Evolutionary conservation across 73 alveolate species (phyloP), one percentile per base, ranked within the genome.

Genomic region (Stentor roeselii): DNA sequence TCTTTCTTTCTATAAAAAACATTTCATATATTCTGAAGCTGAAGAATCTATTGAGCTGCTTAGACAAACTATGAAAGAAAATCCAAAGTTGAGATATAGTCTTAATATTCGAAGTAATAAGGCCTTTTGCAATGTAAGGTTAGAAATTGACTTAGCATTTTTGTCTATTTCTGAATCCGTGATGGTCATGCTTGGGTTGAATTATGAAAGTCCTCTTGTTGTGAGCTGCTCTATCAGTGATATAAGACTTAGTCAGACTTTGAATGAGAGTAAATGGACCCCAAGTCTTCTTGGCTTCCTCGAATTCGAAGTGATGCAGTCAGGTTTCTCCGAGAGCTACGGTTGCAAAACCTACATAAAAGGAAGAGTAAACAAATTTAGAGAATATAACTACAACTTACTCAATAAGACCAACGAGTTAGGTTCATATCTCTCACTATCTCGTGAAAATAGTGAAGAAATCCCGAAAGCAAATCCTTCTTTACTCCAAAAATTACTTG

Each of bases 81-180:
- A 31, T 31, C 74, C 74, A 58, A 31, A 58, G 35, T 31, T 58
- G 35, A n/a, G 74, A n/a, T 31, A 58, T 31, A 21, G 35, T 31
- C 27, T n/a, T 2, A 58, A 58, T 21, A 58, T 58, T 31, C 15
- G 35, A 1, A 58, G 27, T 31, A 58, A 58, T 58, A 1, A n/a
- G 2, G 74, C 27, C 74, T 58, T 58, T 21, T 21, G 74, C 74
- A 58, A 58, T 58, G 60, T 90, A 30, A 59, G 90, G 40, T 37
- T 87, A n/a, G 91, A 84, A 37, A 83, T 90, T 59, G 93, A 90
- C 59, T 58, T 90, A 15, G 85, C 83, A 50, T 90, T 86, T 82
- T 21, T 90, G 0, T 84, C 60, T 30, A 14, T 90, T 32, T 75
- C 78, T 36, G 82, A 86, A 0, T 78, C 59, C 34, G 74, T 61